A percentile compares a stretch with the other conserved stretches of the same genome.
These are phyloP conservation scores for Paracorniculantispora psalliotae DNA, from an alignment of 2,329 filamentous ascomycete genomes.

Conservation along the genomic window DNA sequence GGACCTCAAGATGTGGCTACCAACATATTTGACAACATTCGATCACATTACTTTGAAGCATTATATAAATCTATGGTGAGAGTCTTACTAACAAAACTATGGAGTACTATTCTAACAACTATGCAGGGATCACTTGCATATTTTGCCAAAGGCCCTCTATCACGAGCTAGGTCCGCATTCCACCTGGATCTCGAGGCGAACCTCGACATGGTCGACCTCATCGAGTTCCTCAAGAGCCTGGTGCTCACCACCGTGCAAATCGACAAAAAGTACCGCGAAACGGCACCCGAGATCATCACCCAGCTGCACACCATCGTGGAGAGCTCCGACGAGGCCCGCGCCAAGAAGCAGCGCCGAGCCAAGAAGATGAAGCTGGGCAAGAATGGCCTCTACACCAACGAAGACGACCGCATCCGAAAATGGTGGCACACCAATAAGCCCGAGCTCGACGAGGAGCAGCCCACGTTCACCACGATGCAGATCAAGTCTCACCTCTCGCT, in stretches of 20 bases:
- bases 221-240: constrained; percentile 64
- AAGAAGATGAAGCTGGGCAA: constrained; percentile 65
- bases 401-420: constrained; percentile 57
- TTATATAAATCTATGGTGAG: constrained; percentile 60
- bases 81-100: constrained; percentile 26
- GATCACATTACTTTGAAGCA: constrained; percentile 53
- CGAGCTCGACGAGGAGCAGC: constrained; percentile 45
- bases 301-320: constrained; percentile 53
- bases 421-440: constrained; percentile 66
- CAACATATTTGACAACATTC: constrained; percentile 53
- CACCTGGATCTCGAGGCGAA: constrained; percentile 57
- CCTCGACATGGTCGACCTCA: constrained; percentile 57
- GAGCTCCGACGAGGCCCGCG: constrained; percentile 45
- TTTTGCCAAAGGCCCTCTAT: constrained; percentile 77
- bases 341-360: constrained; percentile 48
- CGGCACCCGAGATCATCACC: constrained; percentile 56
- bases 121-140: constrained; percentile 69
- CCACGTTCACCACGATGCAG: constrained; percentile 43
- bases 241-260: constrained; percentile 62
- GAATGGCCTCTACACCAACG: constrained; percentile 61
- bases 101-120: constrained; percentile 15
- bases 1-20: constrained; percentile 39
- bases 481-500: constrained; percentile 59
- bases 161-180: constrained; percentile 67
- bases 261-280: constrained; percentile 76